Base-by-base conservation (phyloP, 805 yeast genomes). In the Metschnikowia kunwiensis region DNA sequence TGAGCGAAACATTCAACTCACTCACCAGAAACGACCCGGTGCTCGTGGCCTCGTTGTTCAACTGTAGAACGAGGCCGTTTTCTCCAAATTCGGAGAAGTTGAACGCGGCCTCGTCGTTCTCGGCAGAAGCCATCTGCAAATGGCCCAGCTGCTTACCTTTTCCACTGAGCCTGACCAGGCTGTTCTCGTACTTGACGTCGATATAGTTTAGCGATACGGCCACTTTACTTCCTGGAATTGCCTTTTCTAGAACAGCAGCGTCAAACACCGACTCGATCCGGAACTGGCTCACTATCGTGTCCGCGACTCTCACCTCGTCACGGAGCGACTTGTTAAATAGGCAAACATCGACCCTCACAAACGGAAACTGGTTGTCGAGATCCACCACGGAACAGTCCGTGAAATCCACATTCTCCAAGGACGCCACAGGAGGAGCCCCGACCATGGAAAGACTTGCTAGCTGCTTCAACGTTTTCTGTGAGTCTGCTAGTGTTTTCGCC, bases 21-120 rank as follows among this genome's bases (percentile, higher is more conserved):
- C 47, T 42, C 4, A 63, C 44, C 29, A 40, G 46, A 32, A 48
- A 49, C 27, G 27, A 31, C 2, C 69, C 68, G 2, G 63, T 36
- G 16, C 38, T 48, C 13, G 45, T 41, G 2, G 50, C 52, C 5
- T 23, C 30, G 27, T 55, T 60, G 7, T 43, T 14, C 28, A 53
- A 47, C 21, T 61, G 55, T 15, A 63, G 17, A 2, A 57, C 38
- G 37, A 42, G 23, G 11, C 29, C n/a, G 5, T 26, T 32, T 2
- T 27, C 9, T 5, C 34, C 34, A 10, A 40, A 28, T 1, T 28
- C 22, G 5, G 40, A 33, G 10, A 37, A 27, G 26, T 36, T 20
- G 24, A 44, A 42, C 6, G 26, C 10, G 4, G 40, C 37, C 5
- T 24, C 32, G 7, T 20, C 33, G n/a, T 30, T 14, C 6, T 29